These are phyloP conservation scores for Picochlorum sp. DNA, from an alignment of 139 green algal species.

Conservation along the genomic window DNA sequence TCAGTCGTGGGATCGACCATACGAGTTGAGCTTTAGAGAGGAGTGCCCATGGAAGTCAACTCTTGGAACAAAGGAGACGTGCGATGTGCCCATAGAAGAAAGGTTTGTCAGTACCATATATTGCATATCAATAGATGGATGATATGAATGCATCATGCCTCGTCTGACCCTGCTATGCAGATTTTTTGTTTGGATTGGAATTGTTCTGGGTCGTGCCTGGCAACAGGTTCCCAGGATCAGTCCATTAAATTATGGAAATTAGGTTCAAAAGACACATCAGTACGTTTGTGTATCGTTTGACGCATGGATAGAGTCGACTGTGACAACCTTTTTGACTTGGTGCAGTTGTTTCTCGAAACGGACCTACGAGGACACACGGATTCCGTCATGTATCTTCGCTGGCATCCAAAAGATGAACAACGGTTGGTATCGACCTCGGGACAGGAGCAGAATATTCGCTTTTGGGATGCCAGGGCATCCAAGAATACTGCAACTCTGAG, in stretches of 20 bases:
- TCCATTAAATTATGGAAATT: slow-evolving; percentile 23
- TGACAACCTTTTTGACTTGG: background rate
- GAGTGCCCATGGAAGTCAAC: too few species aligned
- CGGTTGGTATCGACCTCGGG: slow-evolving; percentile 18
- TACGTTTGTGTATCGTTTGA: background rate
- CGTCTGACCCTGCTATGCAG: slow-evolving; percentile 1
- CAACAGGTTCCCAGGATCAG: slow-evolving; percentile 28
- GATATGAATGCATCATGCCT: background rate
- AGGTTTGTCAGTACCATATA: too few species aligned
- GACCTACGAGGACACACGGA: slow-evolving; percentile 27
- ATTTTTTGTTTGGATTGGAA: slow-evolving; percentile 29
- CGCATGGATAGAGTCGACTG: too few species aligned
- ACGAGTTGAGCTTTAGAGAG: too few species aligned
- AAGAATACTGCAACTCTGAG: slow-evolving; percentile 26
- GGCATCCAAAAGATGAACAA: slow-evolving; percentile 24
- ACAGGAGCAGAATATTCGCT: slow-evolving; percentile 22
- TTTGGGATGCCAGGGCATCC: slow-evolving; percentile 19
- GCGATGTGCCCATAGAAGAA: too few species aligned
- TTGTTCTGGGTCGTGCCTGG: slow-evolving; percentile 16
- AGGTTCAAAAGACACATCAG: background rate
- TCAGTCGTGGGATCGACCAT: too few species aligned
- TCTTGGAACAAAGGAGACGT: too few species aligned
- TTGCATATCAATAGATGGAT: background rate
- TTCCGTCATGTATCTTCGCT: slow-evolving; percentile 20
- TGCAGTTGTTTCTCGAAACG: slow-evolving; percentile 15